Conservation (phyloP, 108 stramenopile species). For the Epithemia pelagica region DNA sequence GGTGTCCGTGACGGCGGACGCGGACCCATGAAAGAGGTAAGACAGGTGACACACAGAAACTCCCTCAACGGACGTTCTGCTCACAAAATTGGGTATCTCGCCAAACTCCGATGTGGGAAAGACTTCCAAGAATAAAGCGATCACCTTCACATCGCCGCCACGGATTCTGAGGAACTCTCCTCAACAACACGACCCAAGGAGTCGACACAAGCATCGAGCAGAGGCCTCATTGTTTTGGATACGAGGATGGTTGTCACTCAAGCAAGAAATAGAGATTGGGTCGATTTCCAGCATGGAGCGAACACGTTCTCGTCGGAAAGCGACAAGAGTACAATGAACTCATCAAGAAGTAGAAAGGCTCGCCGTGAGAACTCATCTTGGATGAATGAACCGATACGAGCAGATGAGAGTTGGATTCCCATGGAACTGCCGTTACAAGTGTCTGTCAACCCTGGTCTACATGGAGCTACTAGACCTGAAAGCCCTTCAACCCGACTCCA, state of each 20-base stretch:
- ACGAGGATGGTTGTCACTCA: neutral
- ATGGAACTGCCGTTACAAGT: constrained; percentile 20
- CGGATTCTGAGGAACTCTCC: too few species aligned
- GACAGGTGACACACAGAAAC: neutral
- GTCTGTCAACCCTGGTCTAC: neutral
- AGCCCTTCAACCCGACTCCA: constrained; percentile 6
- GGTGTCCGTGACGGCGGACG: neutral
- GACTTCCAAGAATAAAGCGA: neutral
- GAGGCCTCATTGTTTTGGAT: neutral
- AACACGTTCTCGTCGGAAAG: neutral
- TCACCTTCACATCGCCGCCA: neutral
- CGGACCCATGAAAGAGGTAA: neutral
- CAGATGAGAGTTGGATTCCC: constrained; percentile 36
- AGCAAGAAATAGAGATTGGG: neutral
- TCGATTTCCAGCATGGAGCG: neutral
- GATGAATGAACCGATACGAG: constrained; percentile 42
- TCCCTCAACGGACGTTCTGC: neutral
- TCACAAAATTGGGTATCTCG: neutral
- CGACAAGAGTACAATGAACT: neutral
- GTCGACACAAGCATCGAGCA: too few species aligned
- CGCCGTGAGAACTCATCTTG: constrained; percentile 9
- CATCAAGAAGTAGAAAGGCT: neutral
- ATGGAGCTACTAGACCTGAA: neutral
- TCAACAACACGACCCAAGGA: too few species aligned
- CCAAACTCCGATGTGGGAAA: neutral